Percentiles rank a stretch among this genome's conserved stretches.
phyloP scores from a whole-genome alignment of 73 alveolate species.

The Stentor coeruleus region DNA sequence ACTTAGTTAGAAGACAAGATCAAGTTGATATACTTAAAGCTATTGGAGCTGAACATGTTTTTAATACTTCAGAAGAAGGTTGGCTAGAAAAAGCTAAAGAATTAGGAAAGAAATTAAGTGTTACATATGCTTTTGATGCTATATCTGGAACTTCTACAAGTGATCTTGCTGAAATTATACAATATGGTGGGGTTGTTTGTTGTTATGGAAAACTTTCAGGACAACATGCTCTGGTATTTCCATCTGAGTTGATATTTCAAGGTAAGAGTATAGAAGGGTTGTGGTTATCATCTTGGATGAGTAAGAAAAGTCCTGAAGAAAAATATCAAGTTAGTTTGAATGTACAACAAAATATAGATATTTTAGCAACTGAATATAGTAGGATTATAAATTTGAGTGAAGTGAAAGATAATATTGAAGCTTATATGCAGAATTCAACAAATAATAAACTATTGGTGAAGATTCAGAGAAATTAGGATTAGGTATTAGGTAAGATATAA shows the following conservation, averaged over 20 bases:
- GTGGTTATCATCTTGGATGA: conserved; percentile 25
- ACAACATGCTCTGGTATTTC: conserved; percentile 28
- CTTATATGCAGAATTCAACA: too few relatives aligned
- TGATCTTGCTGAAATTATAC: conserved; percentile 29
- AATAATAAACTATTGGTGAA: too few relatives aligned
- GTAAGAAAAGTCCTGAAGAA: too few relatives aligned
- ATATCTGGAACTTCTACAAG: conserved; percentile 54
- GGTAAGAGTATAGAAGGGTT: conserved; percentile 37
- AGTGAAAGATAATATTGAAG: too few relatives aligned
- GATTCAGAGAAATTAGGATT: too few relatives aligned
- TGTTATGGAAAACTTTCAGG: conserved; percentile 54
- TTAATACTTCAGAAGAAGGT: conserved; percentile 40
- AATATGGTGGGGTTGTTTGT: conserved; percentile 24
- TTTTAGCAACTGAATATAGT: too few relatives aligned
- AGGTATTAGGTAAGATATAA: too few relatives aligned
- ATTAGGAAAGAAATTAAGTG: conserved; percentile 24
- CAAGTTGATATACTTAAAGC: conserved; percentile 46
- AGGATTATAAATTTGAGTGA: too few relatives aligned
- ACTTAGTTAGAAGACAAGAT: conserved; percentile 70
- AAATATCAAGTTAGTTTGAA: too few relatives aligned
- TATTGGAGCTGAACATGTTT: conserved; percentile 51
- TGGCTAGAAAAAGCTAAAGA: conserved; percentile 30
- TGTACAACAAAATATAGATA: too few relatives aligned
- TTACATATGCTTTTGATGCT: conserved; percentile 51
- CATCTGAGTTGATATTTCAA: conserved; percentile 33